Conservation (phyloP, 2,329 filamentous ascomycete genomes). For the Alternaria consortialis region DNA sequence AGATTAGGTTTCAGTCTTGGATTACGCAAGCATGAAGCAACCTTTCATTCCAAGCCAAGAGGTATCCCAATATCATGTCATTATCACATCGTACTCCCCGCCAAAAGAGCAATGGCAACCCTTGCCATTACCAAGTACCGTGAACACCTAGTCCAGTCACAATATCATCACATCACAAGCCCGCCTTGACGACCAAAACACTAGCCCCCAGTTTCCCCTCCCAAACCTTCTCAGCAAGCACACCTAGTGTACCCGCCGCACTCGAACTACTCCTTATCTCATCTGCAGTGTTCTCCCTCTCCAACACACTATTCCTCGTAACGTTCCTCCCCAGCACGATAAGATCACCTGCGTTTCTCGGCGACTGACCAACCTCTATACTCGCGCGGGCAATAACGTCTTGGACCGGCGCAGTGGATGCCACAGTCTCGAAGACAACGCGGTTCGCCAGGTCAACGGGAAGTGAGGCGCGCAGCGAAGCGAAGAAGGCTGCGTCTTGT, state of each 20-base stretch:
- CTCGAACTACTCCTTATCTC: constrained; percentile 42
- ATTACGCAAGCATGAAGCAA: constrained; percentile 6
- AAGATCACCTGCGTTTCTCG: constrained; percentile 74
- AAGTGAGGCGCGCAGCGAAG: constrained; percentile 65
- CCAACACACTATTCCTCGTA: constrained; percentile 36
- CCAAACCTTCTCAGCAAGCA: constrained; percentile 68
- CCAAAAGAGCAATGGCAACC: no score
- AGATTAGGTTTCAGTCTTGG: neutral
- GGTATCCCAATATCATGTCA: neutral
- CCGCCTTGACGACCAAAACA: constrained; percentile 74
- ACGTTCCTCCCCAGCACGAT: constrained; percentile 69
- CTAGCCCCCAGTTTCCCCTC: constrained; percentile 69
- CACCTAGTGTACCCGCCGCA: constrained; percentile 62
- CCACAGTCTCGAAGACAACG: constrained; percentile 66
- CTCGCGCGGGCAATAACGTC: constrained; percentile 64
- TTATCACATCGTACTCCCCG: no score
- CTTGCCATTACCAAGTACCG: neutral
- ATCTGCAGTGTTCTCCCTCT: constrained; percentile 49
- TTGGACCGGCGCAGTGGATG: constrained; percentile 44
- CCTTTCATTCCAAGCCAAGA: neutral
- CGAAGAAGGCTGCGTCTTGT: constrained; percentile 65
- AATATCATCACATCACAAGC: constrained; percentile 7
- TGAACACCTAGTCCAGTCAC: neutral
- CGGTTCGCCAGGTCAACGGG: constrained; percentile 61
- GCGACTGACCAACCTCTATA: constrained; percentile 67